Percentiles rank a stretch among this genome's conserved stretches.
Evolutionary conservation across 202 grass and related monocot genomes (phyloP).

Genomic region (Sporobolus alterniflorus): DNA sequence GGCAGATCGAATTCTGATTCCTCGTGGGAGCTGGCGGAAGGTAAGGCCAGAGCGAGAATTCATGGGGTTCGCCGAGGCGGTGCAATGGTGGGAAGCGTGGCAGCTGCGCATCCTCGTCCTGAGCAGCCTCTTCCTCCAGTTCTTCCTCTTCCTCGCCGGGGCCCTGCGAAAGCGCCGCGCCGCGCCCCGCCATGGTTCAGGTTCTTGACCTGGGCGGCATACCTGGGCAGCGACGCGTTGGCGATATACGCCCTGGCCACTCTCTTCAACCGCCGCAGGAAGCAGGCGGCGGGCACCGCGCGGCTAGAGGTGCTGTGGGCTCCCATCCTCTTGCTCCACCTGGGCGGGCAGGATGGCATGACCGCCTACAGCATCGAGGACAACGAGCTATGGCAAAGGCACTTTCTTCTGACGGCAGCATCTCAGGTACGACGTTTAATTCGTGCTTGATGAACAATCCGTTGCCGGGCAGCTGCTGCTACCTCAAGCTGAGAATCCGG

Average conservation of each 20-base stretch:
- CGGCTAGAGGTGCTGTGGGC: background rate
- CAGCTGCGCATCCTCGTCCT: too few species aligned
- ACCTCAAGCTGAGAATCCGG: too few species aligned
- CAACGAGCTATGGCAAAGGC: constrained; percentile 4
- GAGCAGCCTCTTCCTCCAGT: background rate
- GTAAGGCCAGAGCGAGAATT: too few species aligned
- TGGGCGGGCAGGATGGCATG: background rate
- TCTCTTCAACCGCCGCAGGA: constrained; percentile 7
- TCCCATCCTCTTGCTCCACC: constrained; percentile 6
- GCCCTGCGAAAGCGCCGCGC: background rate
- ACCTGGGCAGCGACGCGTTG: background rate
- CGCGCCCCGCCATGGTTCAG: background rate
- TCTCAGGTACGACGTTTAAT: too few species aligned
- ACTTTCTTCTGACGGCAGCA: background rate
- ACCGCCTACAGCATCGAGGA: constrained; percentile 23
- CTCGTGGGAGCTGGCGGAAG: too few species aligned
- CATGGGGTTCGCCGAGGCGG: too few species aligned
- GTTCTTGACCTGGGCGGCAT: background rate
- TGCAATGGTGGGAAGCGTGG: too few species aligned
- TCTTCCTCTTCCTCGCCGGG: background rate
- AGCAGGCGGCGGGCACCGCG: background rate
- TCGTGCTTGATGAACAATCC: background rate
- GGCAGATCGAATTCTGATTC: too few species aligned
- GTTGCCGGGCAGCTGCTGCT: too few species aligned
- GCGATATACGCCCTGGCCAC: background rate